Evolutionary conservation across 192 early-diverging fungal species (phyloP).

Genomic region (Umbelopsis vinacea): DNA sequence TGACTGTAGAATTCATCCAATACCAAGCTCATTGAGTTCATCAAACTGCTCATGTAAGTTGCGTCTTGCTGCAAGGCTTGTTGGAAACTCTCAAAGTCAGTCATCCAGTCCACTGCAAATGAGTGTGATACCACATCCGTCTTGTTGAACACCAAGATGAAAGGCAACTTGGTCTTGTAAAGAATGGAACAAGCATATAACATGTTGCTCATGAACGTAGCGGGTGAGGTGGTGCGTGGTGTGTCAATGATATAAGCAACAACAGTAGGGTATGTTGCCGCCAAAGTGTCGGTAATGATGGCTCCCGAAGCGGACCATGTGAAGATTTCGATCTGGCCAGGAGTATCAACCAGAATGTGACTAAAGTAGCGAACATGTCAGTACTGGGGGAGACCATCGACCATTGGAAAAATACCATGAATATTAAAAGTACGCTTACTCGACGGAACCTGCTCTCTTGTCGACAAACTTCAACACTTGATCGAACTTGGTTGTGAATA

Average conservation of each 20-base stretch:
- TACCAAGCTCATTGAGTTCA: slow-evolving; percentile 95
- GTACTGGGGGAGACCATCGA: background rate
- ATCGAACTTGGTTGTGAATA: slow-evolving; percentile 99
- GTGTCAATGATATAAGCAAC: slow-evolving; percentile 96
- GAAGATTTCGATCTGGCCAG: slow-evolving; percentile 99
- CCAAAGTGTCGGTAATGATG: slow-evolving; percentile 94
- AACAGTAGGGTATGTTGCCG: slow-evolving; percentile 89
- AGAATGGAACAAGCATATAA: slow-evolving; percentile 95
- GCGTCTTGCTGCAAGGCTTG: slow-evolving; percentile 81
- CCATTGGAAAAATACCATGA: background rate
- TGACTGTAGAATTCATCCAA: slow-evolving; percentile 96
- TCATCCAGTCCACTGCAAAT: slow-evolving; percentile 96
- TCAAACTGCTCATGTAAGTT: slow-evolving; percentile 89
- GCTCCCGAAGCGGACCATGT: slow-evolving; percentile 97
- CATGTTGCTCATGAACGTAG: slow-evolving; percentile 99
- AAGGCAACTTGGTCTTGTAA: slow-evolving; percentile 97
- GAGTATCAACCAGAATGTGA: slow-evolving; percentile 89
- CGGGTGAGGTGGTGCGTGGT: slow-evolving; percentile 86
- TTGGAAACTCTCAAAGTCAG: slow-evolving; percentile 94
- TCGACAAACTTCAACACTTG: slow-evolving; percentile 89
- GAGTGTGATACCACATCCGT: slow-evolving; percentile 89
- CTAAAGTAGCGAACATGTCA: slow-evolving; percentile 39
- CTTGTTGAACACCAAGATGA: slow-evolving; percentile 96
- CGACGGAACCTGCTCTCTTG: slow-evolving; percentile 72
- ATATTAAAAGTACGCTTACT: slow-evolving; percentile 50